Base-by-base conservation (phyloP, 202 grass and related monocot species). In the Setaria viridis region DNA sequence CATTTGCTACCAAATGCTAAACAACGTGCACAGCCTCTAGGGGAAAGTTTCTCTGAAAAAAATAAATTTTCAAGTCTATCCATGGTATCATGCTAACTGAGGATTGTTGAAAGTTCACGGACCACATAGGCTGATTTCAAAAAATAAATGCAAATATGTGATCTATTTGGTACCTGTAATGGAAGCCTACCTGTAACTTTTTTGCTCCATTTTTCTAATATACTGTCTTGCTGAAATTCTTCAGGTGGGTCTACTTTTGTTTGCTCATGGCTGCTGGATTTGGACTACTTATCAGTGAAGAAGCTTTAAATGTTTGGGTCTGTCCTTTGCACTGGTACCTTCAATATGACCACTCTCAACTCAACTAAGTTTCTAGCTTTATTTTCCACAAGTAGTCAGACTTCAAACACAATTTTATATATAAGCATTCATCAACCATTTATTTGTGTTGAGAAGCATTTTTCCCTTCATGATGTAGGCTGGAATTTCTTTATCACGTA, bases 201-300 rank as follows among this genome's bases (percentile, higher is more conserved):
- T 34, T 33, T 72, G 7, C 10, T 1, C 33, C 9, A 71, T 34
- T 80, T 62, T 16, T 66, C 33, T 46, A 29, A 74, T 76, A 70
- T 49, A 32, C 51, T 67, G 39, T 50, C 45, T 87, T 65, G 35
- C 67, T 43, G 54, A 72, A 32, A 43, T 75, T 65, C 67, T 92
- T 46, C 88, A 98, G 92, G 87, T 98, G 95, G 95, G 83, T 98
- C 70, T 98, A 93, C 85, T 98, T 98, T 89, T 94, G 83, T 89
- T 85, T 98, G 89, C 92, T 98, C 49, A 90, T 98, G 91, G 89
- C 91, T 82, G 92, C 95, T 74, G 95, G 92, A 71, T 95, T 91
- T 71, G 92, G 95, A 86, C 87, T 98, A 17, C 90, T 95, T 89
- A 86, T 98, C 70, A 98, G 92, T 69, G 92, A 98, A 83, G 95